phyloP scores from a whole-genome alignment of 2,329 filamentous ascomycete species.

The Scedosporium apiospermum region DNA sequence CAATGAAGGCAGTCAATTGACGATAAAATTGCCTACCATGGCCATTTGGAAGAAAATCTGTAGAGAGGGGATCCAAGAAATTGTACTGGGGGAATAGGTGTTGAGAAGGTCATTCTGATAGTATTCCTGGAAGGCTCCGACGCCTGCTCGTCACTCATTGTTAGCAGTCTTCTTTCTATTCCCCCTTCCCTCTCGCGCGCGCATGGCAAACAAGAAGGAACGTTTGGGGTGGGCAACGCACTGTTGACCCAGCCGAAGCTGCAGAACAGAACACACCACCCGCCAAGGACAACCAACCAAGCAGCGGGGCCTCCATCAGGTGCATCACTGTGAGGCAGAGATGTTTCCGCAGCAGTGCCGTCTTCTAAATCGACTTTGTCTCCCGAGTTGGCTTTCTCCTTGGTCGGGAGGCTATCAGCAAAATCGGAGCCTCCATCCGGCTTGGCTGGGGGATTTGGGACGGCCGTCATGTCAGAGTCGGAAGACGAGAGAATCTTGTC shows the following conservation, averaged over 20 bases:
- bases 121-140: slow-evolving; percentile 49
- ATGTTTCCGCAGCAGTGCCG: not conserved
- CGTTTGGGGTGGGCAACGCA: slow-evolving; percentile 8
- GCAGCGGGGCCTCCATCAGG: slow-evolving; percentile 21
- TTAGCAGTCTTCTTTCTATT: slow-evolving; percentile 1
- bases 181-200: too few species aligned
- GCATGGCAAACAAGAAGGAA: too few species aligned
- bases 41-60: slow-evolving; percentile 46
- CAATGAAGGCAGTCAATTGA: not conserved
- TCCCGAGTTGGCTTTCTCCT: not conserved
- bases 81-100: slow-evolving; percentile 39
- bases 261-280: slow-evolving; percentile 30
- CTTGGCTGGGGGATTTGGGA: not conserved
- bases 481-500: not conserved
- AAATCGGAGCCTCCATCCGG: not conserved
- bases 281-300: slow-evolving; percentile 29
- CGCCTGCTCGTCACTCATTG: slow-evolving; percentile 14
- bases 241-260: slow-evolving; percentile 28
- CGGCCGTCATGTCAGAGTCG: not conserved
- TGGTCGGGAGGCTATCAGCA: not conserved
- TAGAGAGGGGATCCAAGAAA: slow-evolving; percentile 54
- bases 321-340: slow-evolving; percentile 3
- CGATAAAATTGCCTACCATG: slow-evolving; percentile 22
- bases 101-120: slow-evolving; percentile 40
- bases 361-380: not conserved